Percentiles rank a stretch among this genome's conserved stretches.
These are phyloP conservation scores for Rosa persica DNA, from an alignment of 306 rosid species.

Conservation along the genomic window DNA sequence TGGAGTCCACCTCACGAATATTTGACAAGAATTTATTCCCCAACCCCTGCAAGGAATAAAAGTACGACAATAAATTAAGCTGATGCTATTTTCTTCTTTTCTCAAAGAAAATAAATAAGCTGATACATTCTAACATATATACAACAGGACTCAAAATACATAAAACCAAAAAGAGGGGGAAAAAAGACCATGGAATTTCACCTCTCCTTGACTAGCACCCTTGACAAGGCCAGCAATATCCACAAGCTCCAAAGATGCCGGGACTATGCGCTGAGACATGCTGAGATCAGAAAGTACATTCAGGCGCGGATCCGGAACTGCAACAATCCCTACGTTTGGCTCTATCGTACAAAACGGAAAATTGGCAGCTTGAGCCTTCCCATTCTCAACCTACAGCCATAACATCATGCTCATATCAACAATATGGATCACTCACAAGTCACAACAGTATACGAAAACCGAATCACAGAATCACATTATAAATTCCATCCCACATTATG, in stretches of 20 bases:
- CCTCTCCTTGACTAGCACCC: conserved; percentile 99
- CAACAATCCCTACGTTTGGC: conserved; percentile 97
- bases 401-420: conserved; percentile 16
- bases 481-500: conserved; percentile 6
- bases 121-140: conserved; percentile 7
- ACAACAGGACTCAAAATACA: not conserved
- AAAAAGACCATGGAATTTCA: conserved; percentile 25
- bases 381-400: conserved; percentile 82
- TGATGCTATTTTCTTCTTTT: not conserved
- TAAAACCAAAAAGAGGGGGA: not conserved
- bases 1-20: conserved; percentile 94
- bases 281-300: conserved; percentile 83
- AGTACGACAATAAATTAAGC: conserved; percentile 15
- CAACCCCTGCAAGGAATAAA: conserved; percentile 67
- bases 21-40: conserved; percentile 93
- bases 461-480: not conserved
- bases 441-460: not conserved
- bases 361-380: conserved; percentile 98
- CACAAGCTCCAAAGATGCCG: conserved; percentile 93
- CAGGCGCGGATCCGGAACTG: conserved; percentile 94
- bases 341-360: conserved; percentile 98
- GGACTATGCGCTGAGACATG: conserved; percentile 79
- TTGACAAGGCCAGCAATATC: conserved; percentile 98
- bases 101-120: not conserved
- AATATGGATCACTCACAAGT: not conserved